Evolutionary conservation across 345 rosid genomes (phyloP).

Genomic region (Pseudoturritis turrita): DNA sequence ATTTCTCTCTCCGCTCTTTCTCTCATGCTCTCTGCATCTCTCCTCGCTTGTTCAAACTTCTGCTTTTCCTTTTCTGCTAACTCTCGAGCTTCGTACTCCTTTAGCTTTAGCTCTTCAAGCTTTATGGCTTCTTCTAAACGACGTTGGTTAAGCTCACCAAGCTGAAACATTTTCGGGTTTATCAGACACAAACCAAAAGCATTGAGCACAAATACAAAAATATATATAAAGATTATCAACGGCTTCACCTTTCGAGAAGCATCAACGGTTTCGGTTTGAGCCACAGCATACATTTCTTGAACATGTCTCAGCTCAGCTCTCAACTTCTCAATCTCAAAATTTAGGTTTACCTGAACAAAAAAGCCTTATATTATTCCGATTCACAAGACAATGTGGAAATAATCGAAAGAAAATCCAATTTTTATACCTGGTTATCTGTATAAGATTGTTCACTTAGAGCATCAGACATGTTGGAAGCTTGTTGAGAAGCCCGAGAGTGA

Average conservation of each 20-base stretch:
- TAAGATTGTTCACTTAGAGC: constrained; percentile 37
- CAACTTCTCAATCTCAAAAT: constrained; percentile 84
- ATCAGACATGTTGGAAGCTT: constrained; percentile 54
- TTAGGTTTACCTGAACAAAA: constrained; percentile 43
- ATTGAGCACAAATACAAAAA: not conserved
- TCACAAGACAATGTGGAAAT: not conserved
- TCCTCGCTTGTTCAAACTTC: constrained; percentile 49
- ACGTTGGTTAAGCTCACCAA: constrained; percentile 38
- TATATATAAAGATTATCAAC: not conserved
- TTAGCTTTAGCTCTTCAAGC: constrained; percentile 51
- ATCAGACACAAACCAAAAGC: too few relatives aligned
- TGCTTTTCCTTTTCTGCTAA: constrained; percentile 59
- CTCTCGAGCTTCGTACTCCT: constrained; percentile 54
- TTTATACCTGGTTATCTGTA: constrained; percentile 49
- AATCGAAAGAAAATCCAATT: not conserved
- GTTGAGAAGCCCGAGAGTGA: constrained; percentile 49
- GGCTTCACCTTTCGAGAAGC: constrained; percentile 72
- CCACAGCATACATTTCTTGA: constrained; percentile 70
- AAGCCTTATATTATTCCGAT: not conserved
- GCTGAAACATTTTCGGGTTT: constrained; percentile 22
- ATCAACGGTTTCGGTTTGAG: constrained; percentile 73
- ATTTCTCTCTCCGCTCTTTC: constrained; percentile 55
- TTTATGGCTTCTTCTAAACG: constrained; percentile 58
- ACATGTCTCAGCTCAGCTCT: constrained; percentile 79
- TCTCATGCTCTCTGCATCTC: constrained; percentile 51